phyloP scores from a whole-genome alignment of 768 basidiomycete species.

The Boletus sp. region DNA sequence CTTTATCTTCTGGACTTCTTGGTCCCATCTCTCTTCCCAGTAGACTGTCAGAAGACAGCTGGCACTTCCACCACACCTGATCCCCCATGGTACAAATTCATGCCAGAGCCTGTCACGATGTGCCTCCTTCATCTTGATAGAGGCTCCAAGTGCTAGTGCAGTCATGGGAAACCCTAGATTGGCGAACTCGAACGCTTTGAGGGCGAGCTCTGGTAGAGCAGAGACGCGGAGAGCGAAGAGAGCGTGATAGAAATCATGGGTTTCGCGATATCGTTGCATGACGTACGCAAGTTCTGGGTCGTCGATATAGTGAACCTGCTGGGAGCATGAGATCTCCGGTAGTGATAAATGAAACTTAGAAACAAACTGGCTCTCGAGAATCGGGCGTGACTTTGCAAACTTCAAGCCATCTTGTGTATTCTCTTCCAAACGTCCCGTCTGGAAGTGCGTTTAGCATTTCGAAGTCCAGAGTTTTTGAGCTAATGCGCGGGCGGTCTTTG shows the following conservation, averaged over 20 bases:
- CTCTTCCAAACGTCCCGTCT: constrained; percentile 79
- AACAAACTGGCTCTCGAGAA: constrained; percentile 80
- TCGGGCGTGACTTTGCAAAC: constrained; percentile 89
- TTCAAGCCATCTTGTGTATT: constrained; percentile 89
- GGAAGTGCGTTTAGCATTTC: constrained; percentile 60
- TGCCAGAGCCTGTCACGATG: constrained; percentile 60
- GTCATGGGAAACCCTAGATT: constrained; percentile 92
- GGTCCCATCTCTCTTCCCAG: constrained; percentile 94
- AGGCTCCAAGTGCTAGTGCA: constrained; percentile 66
- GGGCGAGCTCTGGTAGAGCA: constrained; percentile 86
- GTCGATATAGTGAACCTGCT: constrained; percentile 88
- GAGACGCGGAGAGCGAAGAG: constrained; percentile 86
- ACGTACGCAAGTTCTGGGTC: constrained; percentile 97
- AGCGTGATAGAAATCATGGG: constrained; percentile 97
- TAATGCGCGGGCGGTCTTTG: constrained; percentile 80
- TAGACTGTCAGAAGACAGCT: constrained; percentile 84
- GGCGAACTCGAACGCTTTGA: constrained; percentile 93
- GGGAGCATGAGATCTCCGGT: not conserved
- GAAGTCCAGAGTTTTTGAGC: constrained; percentile 73
- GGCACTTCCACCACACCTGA: constrained; percentile 75
- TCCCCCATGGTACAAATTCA: constrained; percentile 92
- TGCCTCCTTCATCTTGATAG: constrained; percentile 28
- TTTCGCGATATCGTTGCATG: constrained; percentile 97
- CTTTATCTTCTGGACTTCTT: constrained; percentile 79
- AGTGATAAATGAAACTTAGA: not conserved